A percentile compares a stretch with the other conserved stretches of the same genome.
Conservation (phyloP, 345 rosid species). For the Limnanthes douglasii region DNA sequence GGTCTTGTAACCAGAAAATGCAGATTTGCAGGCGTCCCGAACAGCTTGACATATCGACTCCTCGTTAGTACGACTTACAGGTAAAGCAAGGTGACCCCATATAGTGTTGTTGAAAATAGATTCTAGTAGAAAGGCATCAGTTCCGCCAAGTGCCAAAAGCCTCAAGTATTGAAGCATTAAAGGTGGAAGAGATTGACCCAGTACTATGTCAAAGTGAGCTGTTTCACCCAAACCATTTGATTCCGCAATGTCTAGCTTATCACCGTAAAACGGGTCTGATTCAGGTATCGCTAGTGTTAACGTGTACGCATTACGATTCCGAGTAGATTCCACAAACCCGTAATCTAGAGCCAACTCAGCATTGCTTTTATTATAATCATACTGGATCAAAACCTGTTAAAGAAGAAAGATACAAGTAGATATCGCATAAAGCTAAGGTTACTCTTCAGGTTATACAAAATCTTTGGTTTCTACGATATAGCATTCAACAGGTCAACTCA, state of each 20-base stretch:
- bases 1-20: constrained; percentile 54
- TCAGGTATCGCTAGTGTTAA: constrained; percentile 63
- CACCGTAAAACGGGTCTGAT: constrained; percentile 47
- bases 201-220: constrained; percentile 56
- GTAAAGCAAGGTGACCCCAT: constrained; percentile 88
- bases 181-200: constrained; percentile 60
- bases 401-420: no score
- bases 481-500: no score
- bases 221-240: constrained; percentile 55
- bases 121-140: constrained; percentile 72
- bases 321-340: constrained; percentile 61
- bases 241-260: constrained; percentile 80
- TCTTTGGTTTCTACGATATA: no score
- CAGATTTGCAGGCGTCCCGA: constrained; percentile 75
- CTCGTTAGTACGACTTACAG: constrained; percentile 69
- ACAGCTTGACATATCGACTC: constrained; percentile 74
- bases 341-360: constrained; percentile 87
- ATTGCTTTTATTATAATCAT: constrained; percentile 74
- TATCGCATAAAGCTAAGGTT: no score
- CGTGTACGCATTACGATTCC: constrained; percentile 61
- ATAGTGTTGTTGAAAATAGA: constrained; percentile 67
- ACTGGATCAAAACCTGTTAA: constrained; percentile 67
- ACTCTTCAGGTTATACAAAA: no score
- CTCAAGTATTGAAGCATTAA: constrained; percentile 64
- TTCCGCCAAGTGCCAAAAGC: constrained; percentile 71